These are phyloP conservation scores for Colletotrichum sp. DNA, from an alignment of 2,329 filamentous ascomycete species.

Conservation along the genomic window DNA sequence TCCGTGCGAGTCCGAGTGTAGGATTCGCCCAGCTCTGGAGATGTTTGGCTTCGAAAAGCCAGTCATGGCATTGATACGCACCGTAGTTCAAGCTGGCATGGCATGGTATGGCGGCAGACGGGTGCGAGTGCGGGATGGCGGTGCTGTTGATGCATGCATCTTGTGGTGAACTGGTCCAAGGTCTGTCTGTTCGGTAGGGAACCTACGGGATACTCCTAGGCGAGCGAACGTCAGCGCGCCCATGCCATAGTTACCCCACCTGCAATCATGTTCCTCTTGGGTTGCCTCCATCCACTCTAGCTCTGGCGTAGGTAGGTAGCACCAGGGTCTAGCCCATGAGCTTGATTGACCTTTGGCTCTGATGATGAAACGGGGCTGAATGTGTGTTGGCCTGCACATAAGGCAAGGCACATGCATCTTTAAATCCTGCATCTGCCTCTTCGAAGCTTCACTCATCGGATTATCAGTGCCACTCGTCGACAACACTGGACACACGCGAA, in stretches of 20 bases:
- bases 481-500: neutral
- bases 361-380: slow-evolving; percentile 18
- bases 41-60: neutral
- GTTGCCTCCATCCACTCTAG: neutral
- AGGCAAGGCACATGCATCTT: neutral
- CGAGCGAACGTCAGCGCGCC: neutral
- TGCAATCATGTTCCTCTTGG: neutral
- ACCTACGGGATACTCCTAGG: neutral
- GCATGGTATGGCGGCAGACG: neutral
- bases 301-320: neutral
- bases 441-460: neutral
- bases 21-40: neutral
- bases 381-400: neutral
- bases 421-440: neutral
- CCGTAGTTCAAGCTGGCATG: neutral
- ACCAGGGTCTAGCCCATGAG: slow-evolving; percentile 6
- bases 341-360: slow-evolving; percentile 11
- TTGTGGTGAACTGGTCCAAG: neutral
- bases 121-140: neutral
- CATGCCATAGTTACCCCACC: neutral
- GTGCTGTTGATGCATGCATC: neutral
- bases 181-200: neutral
- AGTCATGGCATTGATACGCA: neutral
- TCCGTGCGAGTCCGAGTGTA: neutral
- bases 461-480: neutral